phyloP scores from a whole-genome alignment of 306 rosid genomes.

The Lathyrus tuberosus region DNA sequence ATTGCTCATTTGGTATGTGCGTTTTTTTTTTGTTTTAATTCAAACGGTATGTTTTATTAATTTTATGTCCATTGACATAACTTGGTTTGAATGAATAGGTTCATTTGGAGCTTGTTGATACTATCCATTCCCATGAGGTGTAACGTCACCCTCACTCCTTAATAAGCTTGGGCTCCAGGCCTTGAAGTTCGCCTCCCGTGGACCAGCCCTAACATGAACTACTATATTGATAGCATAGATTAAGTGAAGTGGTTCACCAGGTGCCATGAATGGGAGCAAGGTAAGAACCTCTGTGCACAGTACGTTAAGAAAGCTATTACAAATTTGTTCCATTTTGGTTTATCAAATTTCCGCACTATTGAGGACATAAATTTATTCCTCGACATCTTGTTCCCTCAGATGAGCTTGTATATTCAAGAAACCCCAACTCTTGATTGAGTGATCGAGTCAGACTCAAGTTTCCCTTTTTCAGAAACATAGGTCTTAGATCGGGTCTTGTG shows the following conservation, averaged over 20 bases:
- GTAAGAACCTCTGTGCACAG: too few relatives aligned
- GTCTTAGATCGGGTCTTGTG: conserved; percentile 55
- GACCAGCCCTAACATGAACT: conserved; percentile 89
- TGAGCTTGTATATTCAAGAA: conserved; percentile 98
- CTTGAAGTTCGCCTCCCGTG: conserved; percentile 83
- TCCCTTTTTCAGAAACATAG: conserved; percentile 62
- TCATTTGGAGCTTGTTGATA: conserved; percentile 44
- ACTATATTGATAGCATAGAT: conserved; percentile 84
- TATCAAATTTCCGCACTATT: conserved; percentile 87
- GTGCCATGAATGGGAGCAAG: conserved; percentile 75
- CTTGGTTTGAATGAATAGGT: conserved; percentile 40
- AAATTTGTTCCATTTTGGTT: conserved; percentile 66
- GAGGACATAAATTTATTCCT: conserved; percentile 97
- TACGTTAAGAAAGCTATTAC: too few relatives aligned
- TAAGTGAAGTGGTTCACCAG: conserved; percentile 94
- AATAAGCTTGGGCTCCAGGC: conserved; percentile 69
- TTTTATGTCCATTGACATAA: conserved; percentile 57
- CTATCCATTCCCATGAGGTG: conserved; percentile 64
- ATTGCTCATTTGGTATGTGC: too few relatives aligned
- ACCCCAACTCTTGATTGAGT: conserved; percentile 94
- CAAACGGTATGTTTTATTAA: too few relatives aligned
- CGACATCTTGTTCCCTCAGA: conserved; percentile 81
- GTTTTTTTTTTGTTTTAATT: too few relatives aligned
- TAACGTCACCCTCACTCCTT: conserved; percentile 48
- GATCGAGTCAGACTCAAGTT: conserved; percentile 62